Evolutionary conservation across 257 asterid genomes (phyloP).

Genomic region (Gentiana straminea): DNA sequence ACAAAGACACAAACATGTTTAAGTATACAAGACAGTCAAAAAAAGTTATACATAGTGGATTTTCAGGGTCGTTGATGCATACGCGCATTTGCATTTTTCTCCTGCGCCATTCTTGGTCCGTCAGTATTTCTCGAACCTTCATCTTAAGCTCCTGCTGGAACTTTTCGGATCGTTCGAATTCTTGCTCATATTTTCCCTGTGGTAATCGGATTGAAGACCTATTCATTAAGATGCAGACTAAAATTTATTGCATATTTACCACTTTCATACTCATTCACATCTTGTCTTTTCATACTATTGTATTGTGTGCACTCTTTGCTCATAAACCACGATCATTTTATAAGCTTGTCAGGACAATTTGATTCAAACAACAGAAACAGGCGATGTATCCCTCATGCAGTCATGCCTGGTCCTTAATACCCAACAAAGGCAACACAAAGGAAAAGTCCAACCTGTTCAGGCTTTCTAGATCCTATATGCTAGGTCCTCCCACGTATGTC

Average conservation of each 20-base stretch:
- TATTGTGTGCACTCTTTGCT: no score
- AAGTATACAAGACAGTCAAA: neutral
- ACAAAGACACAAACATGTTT: neutral
- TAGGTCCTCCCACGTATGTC: no score
- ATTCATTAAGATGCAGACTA: neutral
- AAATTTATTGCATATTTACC: neutral
- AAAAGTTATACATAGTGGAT: neutral
- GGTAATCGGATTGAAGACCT: conserved; percentile 7
- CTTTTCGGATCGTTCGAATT: conserved; percentile 65
- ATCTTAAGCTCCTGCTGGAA: conserved; percentile 82
- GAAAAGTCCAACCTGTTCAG: no score
- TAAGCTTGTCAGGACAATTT: no score
- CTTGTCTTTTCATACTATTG: no score
- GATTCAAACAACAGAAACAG: no score
- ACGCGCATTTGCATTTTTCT: conserved; percentile 99
- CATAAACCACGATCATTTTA: no score
- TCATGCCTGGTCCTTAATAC: no score
- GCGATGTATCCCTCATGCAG: no score
- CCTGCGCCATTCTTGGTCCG: conserved; percentile 99
- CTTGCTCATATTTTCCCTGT: conserved; percentile 94
- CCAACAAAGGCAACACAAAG: no score
- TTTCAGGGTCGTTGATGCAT: conserved; percentile 2
- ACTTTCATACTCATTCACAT: neutral
- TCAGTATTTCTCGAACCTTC: conserved; percentile 90
- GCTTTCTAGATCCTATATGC: no score